Evolutionary conservation across 352 stramenopile species (phyloP), one percentile per base, ranked within the genome.

Genomic region (Peronospora destructor): DNA sequence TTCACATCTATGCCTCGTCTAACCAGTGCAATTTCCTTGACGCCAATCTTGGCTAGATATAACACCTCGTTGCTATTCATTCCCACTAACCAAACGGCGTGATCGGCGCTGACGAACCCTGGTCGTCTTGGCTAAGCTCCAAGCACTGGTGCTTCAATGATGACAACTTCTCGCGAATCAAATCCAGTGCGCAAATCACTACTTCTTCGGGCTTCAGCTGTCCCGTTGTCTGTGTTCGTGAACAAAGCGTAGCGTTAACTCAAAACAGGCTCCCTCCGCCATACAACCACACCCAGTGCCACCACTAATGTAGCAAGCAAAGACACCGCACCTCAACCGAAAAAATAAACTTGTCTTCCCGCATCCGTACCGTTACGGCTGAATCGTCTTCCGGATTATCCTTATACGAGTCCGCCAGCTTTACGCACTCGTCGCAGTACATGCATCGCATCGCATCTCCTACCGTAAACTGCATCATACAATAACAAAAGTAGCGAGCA

Each of bases 291-390:
- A 21, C 3, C n/a, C 19, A 21, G 19, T 3, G 19, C 3, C 19
- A 21, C 19, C 6, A 5, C 12, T 6, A 3, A 29, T n/a, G 12
- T 29, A 7, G 16, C 16, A 26, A 43, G 2, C 19, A 43, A 8
- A 16, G 35, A 6, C 4, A 1, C 32, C 62, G 26, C 49, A 87
- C 79, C 77, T 98, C 95, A 25, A 98, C 91, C 3, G 84, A 95
- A 64, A 98, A 98, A 51, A 98, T 96, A 61, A 98, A 98, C 56
- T 88, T 91, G 65, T 98, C 91, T 48, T 89, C 83, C 3, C 71
- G 77, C 60, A 94, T 92, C 42, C 77, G 69, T 11, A 98, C 74
- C 6, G 64, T 84, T 16, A 98, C 83, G 50, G 94, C 95, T 28
- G 95, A 83, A 64, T 97, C 90, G 64, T 98, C 93, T 66, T 98